Evolutionary conservation across 208 protist species (phyloP).

Genomic region (Tritrichomonas musculus): DNA sequence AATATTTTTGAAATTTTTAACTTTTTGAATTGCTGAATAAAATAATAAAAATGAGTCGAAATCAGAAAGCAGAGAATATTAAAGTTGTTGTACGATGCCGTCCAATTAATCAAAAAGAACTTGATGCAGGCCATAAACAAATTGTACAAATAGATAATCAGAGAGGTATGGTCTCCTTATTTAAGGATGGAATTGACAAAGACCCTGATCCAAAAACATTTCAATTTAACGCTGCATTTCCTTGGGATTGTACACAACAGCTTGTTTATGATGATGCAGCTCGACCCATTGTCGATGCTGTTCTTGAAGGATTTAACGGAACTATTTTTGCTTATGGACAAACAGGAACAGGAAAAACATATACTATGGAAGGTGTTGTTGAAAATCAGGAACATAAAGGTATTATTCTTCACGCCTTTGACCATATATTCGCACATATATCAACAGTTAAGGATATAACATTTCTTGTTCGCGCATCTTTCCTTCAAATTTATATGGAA

Average conservation of each 20-base stretch:
- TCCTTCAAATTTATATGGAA: conserved; percentile 59
- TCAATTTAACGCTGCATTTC: not conserved
- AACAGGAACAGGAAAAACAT: conserved; percentile 46
- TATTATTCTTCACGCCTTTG: conserved; percentile 33
- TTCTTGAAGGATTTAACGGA: conserved; percentile 50
- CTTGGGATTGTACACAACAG: conserved; percentile 22
- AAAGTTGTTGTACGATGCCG: conserved; percentile 32
- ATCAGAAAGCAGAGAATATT: not conserved
- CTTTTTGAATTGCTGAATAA: too few species aligned
- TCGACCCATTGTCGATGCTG: conserved; percentile 41
- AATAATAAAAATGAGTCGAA: too few species aligned
- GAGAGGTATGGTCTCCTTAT: not conserved
- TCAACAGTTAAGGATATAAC: conserved; percentile 33
- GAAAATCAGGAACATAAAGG: conserved; percentile 31
- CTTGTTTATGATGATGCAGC: conserved; percentile 6
- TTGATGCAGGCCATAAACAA: not conserved
- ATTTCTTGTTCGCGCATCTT: conserved; percentile 43
- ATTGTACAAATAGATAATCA: not conserved
- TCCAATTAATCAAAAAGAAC: not conserved
- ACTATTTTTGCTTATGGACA: conserved; percentile 54
- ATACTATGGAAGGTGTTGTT: conserved; percentile 6
- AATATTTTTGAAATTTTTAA: too few species aligned
- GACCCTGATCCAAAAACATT: conserved; percentile 22
- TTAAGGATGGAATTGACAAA: not conserved
- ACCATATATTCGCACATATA: conserved; percentile 40